Percentiles rank a stretch among this genome's conserved stretches.
phyloP scores from a whole-genome alignment of 2,329 filamentous ascomycete genomes.

The Colletotrichum theobromicola region DNA sequence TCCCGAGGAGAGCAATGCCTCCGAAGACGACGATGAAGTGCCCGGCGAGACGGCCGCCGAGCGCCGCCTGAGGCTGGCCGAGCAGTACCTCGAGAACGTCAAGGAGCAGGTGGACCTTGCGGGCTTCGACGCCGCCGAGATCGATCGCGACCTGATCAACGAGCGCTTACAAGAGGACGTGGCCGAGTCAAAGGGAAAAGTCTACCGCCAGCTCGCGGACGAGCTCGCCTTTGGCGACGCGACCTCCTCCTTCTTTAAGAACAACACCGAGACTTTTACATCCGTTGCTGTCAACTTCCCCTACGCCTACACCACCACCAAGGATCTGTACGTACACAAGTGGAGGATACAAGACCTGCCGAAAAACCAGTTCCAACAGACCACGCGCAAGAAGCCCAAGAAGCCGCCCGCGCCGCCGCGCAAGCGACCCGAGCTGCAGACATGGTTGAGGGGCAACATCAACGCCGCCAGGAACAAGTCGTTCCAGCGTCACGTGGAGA shows the following conservation, averaged over 20 bases:
- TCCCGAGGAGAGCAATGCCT: slow-evolving; percentile 50
- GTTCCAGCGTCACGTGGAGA: slow-evolving; percentile 79
- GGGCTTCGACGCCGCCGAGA: slow-evolving; percentile 92
- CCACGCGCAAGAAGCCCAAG: slow-evolving; percentile 60
- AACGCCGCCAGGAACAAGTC: slow-evolving; percentile 65
- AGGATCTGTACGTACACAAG: slow-evolving; percentile 84
- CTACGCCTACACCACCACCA: slow-evolving; percentile 86
- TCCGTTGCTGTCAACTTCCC: slow-evolving; percentile 80
- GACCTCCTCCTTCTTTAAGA: slow-evolving; percentile 75
- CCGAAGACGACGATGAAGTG: slow-evolving; percentile 62
- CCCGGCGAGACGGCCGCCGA: slow-evolving; percentile 90
- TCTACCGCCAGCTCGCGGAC: slow-evolving; percentile 81
- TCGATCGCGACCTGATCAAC: slow-evolving; percentile 91
- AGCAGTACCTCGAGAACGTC: slow-evolving; percentile 92
- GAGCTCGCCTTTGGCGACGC: slow-evolving; percentile 74
- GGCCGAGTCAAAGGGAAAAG: slow-evolving; percentile 86
- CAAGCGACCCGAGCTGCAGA: slow-evolving; percentile 67
- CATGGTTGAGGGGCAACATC: slow-evolving; percentile 66
- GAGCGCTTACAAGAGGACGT: slow-evolving; percentile 91
- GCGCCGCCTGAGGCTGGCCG: slow-evolving; percentile 82
- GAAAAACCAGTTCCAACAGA: slow-evolving; percentile 63
- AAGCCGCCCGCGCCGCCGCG: slow-evolving; percentile 63
- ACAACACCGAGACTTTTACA: slow-evolving; percentile 79
- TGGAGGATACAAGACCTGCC: slow-evolving; percentile 81
- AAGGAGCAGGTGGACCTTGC: slow-evolving; percentile 80